These are phyloP conservation scores for Mycogone perniciosa DNA, from an alignment of 2,329 filamentous ascomycete genomes.

Conservation along the genomic window DNA sequence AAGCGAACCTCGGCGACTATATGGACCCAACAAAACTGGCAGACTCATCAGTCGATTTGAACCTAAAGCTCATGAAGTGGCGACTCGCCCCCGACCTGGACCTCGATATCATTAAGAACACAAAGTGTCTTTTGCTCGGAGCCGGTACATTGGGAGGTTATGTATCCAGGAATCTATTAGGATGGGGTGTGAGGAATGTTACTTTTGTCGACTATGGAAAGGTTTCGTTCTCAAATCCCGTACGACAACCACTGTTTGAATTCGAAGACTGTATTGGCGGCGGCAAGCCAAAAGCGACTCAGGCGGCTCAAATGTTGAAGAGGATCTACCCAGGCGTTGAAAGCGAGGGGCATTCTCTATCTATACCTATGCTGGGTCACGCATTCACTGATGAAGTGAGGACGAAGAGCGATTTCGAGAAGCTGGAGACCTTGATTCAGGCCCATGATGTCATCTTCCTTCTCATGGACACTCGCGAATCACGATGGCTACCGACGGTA, in stretches of 20 bases:
- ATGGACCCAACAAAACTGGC: constrained; percentile 86
- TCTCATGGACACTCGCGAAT: constrained; percentile 95
- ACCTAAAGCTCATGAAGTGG: constrained; percentile 98
- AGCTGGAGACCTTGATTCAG: constrained; percentile 66
- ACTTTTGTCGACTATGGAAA: constrained; percentile 91
- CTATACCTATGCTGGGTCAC: constrained; percentile 94
- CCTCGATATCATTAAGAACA: constrained; percentile 81
- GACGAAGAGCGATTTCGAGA: constrained; percentile 67
- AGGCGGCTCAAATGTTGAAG: constrained; percentile 72
- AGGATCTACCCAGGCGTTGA: constrained; percentile 90
- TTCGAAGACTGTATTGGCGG: constrained; percentile 85
- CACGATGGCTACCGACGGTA: constrained; percentile 88
- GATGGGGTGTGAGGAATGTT: constrained; percentile 92
- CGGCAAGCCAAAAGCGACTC: constrained; percentile 73
- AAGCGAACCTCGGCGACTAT: constrained; percentile 81
- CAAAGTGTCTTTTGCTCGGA: constrained; percentile 83
- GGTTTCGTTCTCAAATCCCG: constrained; percentile 94
- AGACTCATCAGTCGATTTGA: constrained; percentile 91
- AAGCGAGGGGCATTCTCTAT: constrained; percentile 69
- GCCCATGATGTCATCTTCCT: constrained; percentile 89
- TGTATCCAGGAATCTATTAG: constrained; percentile 84
- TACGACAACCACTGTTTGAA: constrained; percentile 85
- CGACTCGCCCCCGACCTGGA: constrained; percentile 83
- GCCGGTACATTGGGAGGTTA: constrained; percentile 92
- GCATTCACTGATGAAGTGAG: constrained; percentile 68